Base-by-base conservation (phyloP, 495 filamentous ascomycete species). In the Emericellopsis terricola region DNA sequence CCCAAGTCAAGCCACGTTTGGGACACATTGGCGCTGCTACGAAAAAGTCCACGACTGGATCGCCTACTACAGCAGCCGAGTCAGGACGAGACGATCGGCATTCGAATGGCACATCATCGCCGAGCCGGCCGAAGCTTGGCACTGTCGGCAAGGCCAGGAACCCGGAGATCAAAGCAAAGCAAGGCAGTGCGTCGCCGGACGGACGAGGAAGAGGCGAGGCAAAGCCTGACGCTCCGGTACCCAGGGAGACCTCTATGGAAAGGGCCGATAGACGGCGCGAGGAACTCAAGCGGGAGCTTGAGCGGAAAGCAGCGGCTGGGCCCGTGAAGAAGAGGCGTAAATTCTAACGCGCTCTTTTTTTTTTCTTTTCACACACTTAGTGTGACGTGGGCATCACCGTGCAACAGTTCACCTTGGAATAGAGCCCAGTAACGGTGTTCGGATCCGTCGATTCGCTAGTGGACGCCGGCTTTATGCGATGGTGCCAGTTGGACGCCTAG, bases 281-380 rank as follows among this genome's bases (percentile, higher is more conserved):
- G 30, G 67, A 76, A 41, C 44, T 82, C 35, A 72, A 77, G 42
- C 60, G 62, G 32, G 67, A 79, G 32, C 52, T 81, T n/a, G 71
- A 74, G 39, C 64, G 49, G 41, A 74, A 73, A 42, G 65, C 60
- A n/a, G 68, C 72, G 15, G 68, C 64, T n/a, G 67, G 60, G 6
- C 62, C 63, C 9, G 69, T 65, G 48, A 81, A 78, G 55, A 71
- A 69, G 55, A 84, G 78, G 48, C 60, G 76, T 33, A 76, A 65
- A 35, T 84, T 64, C 30, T 66, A 37, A 60, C 4, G 3, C 20
- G 15, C 10, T 28, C 19, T 17, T 14, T 7, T 20, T 10, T 4
- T n/a, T 18, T 34, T 36, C 23, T 28, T 4, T 23, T 9, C 29
- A 17, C 14, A 3, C 14, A n/a, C n/a, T n/a, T n/a, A n/a, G n/a